Evolutionary conservation across 306 rosid species (phyloP).

Genomic region (Vigna mungo): DNA sequence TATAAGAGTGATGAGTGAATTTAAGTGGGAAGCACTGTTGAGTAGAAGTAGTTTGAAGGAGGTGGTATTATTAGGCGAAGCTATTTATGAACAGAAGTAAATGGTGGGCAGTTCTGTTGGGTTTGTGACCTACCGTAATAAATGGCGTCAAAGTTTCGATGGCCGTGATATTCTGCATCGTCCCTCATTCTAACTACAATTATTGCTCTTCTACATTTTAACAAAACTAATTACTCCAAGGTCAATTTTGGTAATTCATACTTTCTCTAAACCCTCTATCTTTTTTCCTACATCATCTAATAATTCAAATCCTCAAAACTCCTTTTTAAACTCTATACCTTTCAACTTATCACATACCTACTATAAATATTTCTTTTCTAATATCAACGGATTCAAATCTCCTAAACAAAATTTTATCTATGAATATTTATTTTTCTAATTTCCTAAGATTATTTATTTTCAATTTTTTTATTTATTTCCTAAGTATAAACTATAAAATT

Average conservation of each 20-base stretch:
- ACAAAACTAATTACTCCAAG: not conserved
- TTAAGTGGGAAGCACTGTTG: slow-evolving; percentile 73
- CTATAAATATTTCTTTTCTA: too few relatives aligned
- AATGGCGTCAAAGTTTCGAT: slow-evolving; percentile 60
- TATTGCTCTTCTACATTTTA: slow-evolving; percentile 7
- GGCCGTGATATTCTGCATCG: slow-evolving; percentile 50
- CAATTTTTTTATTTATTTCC: rapidly evolving
- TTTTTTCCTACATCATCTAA: not conserved
- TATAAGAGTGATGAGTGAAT: not conserved
- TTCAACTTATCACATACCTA: too few relatives aligned
- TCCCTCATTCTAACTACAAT: slow-evolving; percentile 26
- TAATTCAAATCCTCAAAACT: too few relatives aligned
- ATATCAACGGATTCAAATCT: too few relatives aligned
- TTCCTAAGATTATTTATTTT: not conserved
- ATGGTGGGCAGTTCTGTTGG: slow-evolving; percentile 77
- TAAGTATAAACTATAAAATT: too few relatives aligned
- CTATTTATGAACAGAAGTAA: slow-evolving; percentile 82
- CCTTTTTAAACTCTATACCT: too few relatives aligned
- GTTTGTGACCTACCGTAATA: slow-evolving; percentile 82
- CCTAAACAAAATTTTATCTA: too few relatives aligned
- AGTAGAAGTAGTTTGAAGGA: slow-evolving; percentile 51
- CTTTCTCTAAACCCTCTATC: not conserved
- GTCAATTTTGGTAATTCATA: not conserved
- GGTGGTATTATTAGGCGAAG: slow-evolving; percentile 65
- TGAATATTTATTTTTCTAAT: too few relatives aligned